Evolutionary conservation across 768 basidiomycete species (phyloP), one percentile per base, ranked within the genome.

Genomic region (Trametes elegans): DNA sequence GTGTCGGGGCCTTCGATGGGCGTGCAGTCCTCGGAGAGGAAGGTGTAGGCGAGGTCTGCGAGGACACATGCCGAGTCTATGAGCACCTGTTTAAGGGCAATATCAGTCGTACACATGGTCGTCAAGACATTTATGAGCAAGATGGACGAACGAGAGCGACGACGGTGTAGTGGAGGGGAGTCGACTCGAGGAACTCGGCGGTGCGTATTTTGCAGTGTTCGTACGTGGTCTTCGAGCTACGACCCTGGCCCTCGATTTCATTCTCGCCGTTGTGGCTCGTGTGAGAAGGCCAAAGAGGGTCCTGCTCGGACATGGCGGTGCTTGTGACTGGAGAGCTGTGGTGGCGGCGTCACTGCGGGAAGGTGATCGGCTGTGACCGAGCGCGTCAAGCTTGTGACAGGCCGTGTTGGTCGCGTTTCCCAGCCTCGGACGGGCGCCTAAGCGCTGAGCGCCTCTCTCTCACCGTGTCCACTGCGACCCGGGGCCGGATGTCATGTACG

Each of bases 31-130:
- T 79, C 71, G 24, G 75, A 76, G 27, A 92, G 78, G 55, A 91
- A 81, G 19, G 80, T 82, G 64, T 85, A 89, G 14, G 73, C 76
- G 6, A 93, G 76, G 68, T 92, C 89, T 23, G 78, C 74, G 29
- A 92, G 77, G n/a, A 90, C 87, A 63, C 86, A 88, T 3, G 62
- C 59, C 7, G 83, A 83, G 68, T 93, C 90, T 45, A 85, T 76
- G 4, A 77, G 59, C 57, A 85, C 84, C 85, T 82, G 41, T 27
- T 19, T 23, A 23, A 19, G 16, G 28, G 29, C 6, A 41, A 23
- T 43, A 29, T 7, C 19, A 28, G 27, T 23, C 18, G 34, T 21
- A 18, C 27, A 34, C 55, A 35, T 23, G 48, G 38, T 14, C 50
- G 51, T 10, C 47, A 26, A 31, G 64, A 66, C 55, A 62, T 49